A percentile compares a stretch with the other conserved stretches of the same genome.
Evolutionary conservation across 2,329 filamentous ascomycete genomes (phyloP).

Genomic region (Plenodomus lindquistii): DNA sequence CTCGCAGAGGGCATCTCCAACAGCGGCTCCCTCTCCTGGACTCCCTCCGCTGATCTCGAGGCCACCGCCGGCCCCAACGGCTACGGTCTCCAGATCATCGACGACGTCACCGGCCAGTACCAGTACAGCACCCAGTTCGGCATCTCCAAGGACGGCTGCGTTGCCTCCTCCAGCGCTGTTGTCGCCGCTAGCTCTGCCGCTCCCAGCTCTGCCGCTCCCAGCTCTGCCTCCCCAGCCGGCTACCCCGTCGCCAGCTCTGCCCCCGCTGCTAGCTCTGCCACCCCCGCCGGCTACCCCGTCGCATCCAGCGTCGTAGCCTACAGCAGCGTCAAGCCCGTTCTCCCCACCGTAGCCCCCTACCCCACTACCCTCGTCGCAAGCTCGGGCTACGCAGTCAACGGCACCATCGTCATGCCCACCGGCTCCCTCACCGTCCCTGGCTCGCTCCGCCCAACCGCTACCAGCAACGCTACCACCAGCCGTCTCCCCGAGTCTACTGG

Average conservation of each 20-base stretch:
- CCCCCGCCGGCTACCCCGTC: slow-evolving; percentile 2
- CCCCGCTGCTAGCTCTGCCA: slow-evolving; percentile 8
- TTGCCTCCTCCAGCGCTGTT: slow-evolving; percentile 22
- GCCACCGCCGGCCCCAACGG: slow-evolving; percentile 49
- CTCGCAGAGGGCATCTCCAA: slow-evolving; percentile 58
- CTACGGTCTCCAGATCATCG: slow-evolving; percentile 66
- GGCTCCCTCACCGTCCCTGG: slow-evolving; percentile 38
- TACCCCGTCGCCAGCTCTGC: slow-evolving; percentile 22
- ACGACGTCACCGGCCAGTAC: slow-evolving; percentile 62
- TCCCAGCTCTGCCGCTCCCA: not conserved
- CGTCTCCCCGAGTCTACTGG: slow-evolving; percentile 34
- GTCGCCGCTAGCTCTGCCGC: slow-evolving; percentile 2
- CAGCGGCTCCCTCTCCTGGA: slow-evolving; percentile 61
- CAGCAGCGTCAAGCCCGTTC: slow-evolving; percentile 5
- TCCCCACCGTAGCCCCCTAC: not conserved
- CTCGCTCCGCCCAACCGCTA: slow-evolving; percentile 37
- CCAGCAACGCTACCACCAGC: slow-evolving; percentile 29
- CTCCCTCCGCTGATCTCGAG: slow-evolving; percentile 54
- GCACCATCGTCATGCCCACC: slow-evolving; percentile 38
- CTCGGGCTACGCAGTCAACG: slow-evolving; percentile 33
- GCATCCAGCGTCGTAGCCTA: slow-evolving; percentile 1
- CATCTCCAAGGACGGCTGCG: slow-evolving; percentile 52
- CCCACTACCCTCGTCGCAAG: slow-evolving; percentile 9
- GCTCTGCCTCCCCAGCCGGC: slow-evolving; percentile 7
- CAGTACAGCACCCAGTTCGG: slow-evolving; percentile 65